These are phyloP conservation scores for Leishmania martiniquensis DNA, from an alignment of 208 protist species.

Conservation along the genomic window DNA sequence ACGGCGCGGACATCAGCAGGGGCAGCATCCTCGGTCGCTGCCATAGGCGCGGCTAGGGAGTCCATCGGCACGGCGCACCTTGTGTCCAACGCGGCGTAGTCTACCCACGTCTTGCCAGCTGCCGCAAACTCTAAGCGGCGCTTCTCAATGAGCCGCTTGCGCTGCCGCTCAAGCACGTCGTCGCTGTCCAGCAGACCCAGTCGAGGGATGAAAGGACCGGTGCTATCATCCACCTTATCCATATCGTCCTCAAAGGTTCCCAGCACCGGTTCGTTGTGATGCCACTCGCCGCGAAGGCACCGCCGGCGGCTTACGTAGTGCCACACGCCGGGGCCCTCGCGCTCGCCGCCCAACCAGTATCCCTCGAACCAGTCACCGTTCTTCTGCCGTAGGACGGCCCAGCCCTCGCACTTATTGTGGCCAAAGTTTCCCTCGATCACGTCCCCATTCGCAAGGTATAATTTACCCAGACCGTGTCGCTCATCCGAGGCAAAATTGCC, in stretches of 20 bases:
- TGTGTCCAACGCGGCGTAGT: constrained; percentile 33
- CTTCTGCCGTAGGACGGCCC: constrained; percentile 64
- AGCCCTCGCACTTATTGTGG: constrained; percentile 68
- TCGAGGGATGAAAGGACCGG: constrained; percentile 80
- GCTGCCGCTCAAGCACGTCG: constrained; percentile 63
- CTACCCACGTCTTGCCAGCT: constrained; percentile 53
- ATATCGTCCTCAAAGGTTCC: constrained; percentile 80
- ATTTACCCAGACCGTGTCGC: constrained; percentile 74
- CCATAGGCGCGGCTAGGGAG: background rate
- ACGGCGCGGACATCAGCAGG: background rate
- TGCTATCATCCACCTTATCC: constrained; percentile 57
- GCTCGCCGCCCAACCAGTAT: constrained; percentile 77
- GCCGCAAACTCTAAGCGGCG: constrained; percentile 55
- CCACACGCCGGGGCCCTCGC: constrained; percentile 87
- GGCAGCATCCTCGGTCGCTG: background rate
- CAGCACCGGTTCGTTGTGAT: constrained; percentile 71
- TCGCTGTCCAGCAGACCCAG: constrained; percentile 68
- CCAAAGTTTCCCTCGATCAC: constrained; percentile 81
- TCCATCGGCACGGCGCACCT: background rate
- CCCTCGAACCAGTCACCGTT: constrained; percentile 91
- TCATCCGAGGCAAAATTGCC: constrained; percentile 72
- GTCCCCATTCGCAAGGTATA: constrained; percentile 86
- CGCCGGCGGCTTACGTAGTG: constrained; percentile 81
- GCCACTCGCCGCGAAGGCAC: constrained; percentile 85
- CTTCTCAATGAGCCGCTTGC: constrained; percentile 65